Base-by-base conservation (phyloP, 768 basidiomycete genomes). In the Trametes cingulata region DNA sequence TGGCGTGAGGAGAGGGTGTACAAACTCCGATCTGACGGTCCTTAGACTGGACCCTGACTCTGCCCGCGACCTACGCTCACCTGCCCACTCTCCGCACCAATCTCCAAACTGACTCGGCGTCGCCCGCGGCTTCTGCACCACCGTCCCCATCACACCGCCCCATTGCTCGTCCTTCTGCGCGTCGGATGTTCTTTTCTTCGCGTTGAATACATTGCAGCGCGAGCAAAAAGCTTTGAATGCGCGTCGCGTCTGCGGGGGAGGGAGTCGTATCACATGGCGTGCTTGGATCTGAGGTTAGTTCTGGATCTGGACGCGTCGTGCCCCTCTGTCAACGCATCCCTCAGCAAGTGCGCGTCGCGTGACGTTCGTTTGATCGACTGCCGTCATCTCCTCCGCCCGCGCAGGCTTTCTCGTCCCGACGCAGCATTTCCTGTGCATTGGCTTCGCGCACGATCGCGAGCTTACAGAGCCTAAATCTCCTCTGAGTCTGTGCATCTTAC, bases 1-100 rank as follows among this genome's bases (percentile, higher is more conserved):
- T 47, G 49, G 20, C 25, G 27, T 27, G 55, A 46, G 53, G 46
- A 49, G 48, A 33, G 33, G 52, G 39, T 19, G 19, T 58, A 50
- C 41, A 51, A 52, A 59, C 62, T 63, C 62, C 62, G 62, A 58
- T 58, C 60, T 43, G 54, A 58, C 49, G 61, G 56, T 58, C 56
- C 61, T 56, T 62, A n/a, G 61, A 57, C n/a, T 25, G 14, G 47
- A 39, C 13, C 35, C 36, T 2, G 20, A 20, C 36, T 37, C 36
- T 37, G n/a, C n/a, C n/a, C n/a, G n/a, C n/a, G n/a, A n/a, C n/a
- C n/a, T n/a, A n/a, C n/a, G n/a, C n/a, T n/a, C n/a, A n/a, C n/a
- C n/a, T 39, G 4, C 8, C 41, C 52, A 27, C 19, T 27, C 9
- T 12, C 33, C 4, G n/a, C 52, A 43, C 52, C 53, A 43, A 35